These are phyloP conservation scores for Conoideocrella luteorostrata DNA, from an alignment of 2,329 filamentous ascomycete species.

Conservation along the genomic window DNA sequence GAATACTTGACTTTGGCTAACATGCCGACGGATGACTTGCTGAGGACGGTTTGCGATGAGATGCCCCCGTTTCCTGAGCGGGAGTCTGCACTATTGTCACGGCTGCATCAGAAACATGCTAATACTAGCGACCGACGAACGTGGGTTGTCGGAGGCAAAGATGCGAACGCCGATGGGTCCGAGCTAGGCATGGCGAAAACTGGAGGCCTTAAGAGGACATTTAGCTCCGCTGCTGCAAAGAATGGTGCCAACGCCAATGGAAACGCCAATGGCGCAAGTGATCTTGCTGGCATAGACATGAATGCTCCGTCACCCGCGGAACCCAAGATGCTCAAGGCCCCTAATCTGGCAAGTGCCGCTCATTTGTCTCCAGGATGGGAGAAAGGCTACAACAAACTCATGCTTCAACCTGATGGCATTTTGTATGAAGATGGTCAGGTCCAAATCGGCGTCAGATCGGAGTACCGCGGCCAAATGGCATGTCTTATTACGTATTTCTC, in stretches of 20 bases:
- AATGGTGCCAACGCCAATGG: constrained; percentile 41
- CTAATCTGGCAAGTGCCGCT: constrained; percentile 85
- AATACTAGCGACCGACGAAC: constrained; percentile 92
- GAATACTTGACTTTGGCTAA: constrained; percentile 86
- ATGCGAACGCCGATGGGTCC: constrained; percentile 75
- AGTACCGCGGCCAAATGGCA: constrained; percentile 92
- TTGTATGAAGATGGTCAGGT: constrained; percentile 94
- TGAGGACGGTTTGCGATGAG: constrained; percentile 92
- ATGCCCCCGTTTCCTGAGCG: constrained; percentile 98
- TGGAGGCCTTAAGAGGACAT: constrained; percentile 77
- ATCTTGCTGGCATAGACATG: constrained; percentile 80
- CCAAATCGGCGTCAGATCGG: constrained; percentile 84
- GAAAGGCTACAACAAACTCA: constrained; percentile 74
- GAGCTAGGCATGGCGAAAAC: constrained; percentile 78
- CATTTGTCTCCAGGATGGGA: constrained; percentile 96
- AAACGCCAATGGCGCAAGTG: constrained; percentile 45
- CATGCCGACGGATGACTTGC: constrained; percentile 80
- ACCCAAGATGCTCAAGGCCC: constrained; percentile 54
- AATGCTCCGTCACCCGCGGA: constrained; percentile 51
- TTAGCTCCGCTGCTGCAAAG: constrained; percentile 54
- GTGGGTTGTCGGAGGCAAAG: constrained; percentile 96
- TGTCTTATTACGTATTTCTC: constrained; percentile 94
- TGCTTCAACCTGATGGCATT: constrained; percentile 76
- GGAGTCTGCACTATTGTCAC: constrained; percentile 82
- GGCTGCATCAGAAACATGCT: constrained; percentile 89